Percentiles rank a stretch among this genome's conserved stretches.
Conservation (phyloP, 495 filamentous ascomycete species). For the Penicillium canescens region DNA sequence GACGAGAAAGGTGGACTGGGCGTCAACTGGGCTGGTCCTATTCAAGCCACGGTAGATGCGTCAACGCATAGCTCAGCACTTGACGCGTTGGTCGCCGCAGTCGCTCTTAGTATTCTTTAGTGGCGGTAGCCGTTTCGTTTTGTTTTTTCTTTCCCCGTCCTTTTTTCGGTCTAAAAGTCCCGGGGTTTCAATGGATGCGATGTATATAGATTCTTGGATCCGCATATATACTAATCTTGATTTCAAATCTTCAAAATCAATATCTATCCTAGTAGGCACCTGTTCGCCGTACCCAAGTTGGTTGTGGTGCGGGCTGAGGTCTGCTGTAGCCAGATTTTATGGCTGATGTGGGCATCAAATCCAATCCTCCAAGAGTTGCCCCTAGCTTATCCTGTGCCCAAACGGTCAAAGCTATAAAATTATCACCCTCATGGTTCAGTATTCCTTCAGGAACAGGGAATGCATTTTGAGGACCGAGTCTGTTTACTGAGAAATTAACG, state of each 20-base stretch:
- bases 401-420: constrained; percentile 54
- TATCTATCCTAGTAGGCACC: constrained; percentile 10
- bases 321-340: constrained; percentile 14
- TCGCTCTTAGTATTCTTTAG: constrained; percentile 17
- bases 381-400: constrained; percentile 54
- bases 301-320: constrained; percentile 4
- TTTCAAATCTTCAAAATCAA: not conserved
- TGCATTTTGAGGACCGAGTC: constrained; percentile 65
- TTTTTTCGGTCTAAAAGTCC: not conserved
- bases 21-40: constrained; percentile 60
- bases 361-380: constrained; percentile 1
- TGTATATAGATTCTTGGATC: not conserved
- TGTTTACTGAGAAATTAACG: constrained; percentile 21
- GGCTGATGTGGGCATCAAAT: constrained; percentile 8
- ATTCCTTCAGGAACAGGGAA: constrained; percentile 65
- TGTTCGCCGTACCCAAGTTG: constrained; percentile 4
- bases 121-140: not conserved
- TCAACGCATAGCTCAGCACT: constrained; percentile 10
- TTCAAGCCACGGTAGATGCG: constrained; percentile 60
- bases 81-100: constrained; percentile 58
- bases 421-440: constrained; percentile 58
- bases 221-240: not conserved
- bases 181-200: not conserved
- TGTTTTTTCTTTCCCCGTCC: not conserved
- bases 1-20: constrained; percentile 47